phyloP scores from a whole-genome alignment of 257 asterid genomes.

The Capsicum baccatum region DNA sequence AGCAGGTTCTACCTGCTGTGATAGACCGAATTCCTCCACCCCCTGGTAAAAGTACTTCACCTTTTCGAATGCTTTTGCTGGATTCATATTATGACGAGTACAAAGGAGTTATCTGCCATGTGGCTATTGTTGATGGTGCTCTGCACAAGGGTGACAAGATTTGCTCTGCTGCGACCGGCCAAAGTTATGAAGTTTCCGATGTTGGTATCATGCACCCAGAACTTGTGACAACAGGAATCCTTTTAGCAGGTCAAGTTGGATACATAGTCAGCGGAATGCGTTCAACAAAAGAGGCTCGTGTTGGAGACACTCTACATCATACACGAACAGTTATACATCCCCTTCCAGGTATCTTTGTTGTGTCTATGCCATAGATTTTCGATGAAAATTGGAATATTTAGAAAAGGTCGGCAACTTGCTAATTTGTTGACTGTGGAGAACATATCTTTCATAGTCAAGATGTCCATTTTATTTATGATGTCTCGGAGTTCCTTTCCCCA shows the following conservation, averaged over 20 bases:
- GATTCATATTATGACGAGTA: constrained; percentile 97
- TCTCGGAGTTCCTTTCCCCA: background rate
- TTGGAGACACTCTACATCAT: constrained; percentile 94
- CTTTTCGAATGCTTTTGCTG: constrained; percentile 85
- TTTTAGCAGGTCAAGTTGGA: constrained; percentile 95
- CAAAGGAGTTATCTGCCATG: constrained; percentile 98
- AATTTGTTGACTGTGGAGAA: background rate
- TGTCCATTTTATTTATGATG: background rate
- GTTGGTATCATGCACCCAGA: constrained; percentile 97
- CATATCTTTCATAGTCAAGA: background rate
- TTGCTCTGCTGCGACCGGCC: constrained; percentile 89
- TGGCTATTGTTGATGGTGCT: constrained; percentile 93
- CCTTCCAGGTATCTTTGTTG: constrained; percentile 72
- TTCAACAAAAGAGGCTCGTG: constrained; percentile 93
- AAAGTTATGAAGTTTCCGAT: constrained; percentile 81
- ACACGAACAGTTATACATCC: constrained; percentile 64
- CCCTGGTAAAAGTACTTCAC: constrained; percentile 63
- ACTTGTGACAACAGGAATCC: constrained; percentile 82
- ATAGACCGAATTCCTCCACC: constrained; percentile 93
- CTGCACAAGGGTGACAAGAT: constrained; percentile 88
- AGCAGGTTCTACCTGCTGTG: constrained; percentile 96
- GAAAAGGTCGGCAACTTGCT: constrained; percentile 18
- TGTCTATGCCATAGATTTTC: background rate
- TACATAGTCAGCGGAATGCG: constrained; percentile 95
- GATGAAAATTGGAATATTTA: constrained; percentile 3